Conservation (phyloP, 1,284 basidiomycete species). For the Stygiomarasmius scandens region DNA sequence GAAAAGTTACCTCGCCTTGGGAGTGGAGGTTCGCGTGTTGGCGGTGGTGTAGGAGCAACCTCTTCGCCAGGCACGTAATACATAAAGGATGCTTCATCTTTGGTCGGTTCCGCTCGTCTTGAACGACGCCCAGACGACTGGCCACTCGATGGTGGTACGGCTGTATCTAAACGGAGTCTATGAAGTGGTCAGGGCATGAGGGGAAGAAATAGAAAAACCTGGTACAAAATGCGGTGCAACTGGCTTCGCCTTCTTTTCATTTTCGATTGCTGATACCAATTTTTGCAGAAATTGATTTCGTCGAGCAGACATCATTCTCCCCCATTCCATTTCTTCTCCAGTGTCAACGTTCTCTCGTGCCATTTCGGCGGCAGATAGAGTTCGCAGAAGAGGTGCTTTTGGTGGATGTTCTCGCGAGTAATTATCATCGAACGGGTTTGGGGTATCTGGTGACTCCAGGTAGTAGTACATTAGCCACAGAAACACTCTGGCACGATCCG, state of each 20-base stretch:
- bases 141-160: conserved; percentile 4
- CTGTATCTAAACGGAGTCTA: conserved; percentile 1
- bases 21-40: not conserved
- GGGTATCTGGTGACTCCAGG: conserved; percentile 58
- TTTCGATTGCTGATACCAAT: conserved; percentile 51
- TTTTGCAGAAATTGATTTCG: conserved; percentile 66
- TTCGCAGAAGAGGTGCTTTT: conserved; percentile 57
- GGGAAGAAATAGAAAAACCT: conserved; percentile 30
- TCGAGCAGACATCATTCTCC: conserved; percentile 63
- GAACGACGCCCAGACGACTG: conserved; percentile 18
- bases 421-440: conserved; percentile 73
- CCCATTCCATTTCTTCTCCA: conserved; percentile 66
- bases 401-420: conserved; percentile 50
- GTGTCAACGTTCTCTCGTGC: conserved; percentile 70
- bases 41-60: conserved; percentile 6
- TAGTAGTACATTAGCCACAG: conserved; percentile 82
- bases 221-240: conserved; percentile 44
- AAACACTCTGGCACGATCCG: conserved; percentile 73
- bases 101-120: conserved; percentile 20
- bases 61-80: conserved; percentile 43
- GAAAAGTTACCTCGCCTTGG: not conserved
- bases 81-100: conserved; percentile 41
- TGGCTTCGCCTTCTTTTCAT: conserved; percentile 49
- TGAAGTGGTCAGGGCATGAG: not conserved
- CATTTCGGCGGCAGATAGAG: conserved; percentile 51